Conservation (phyloP, 2,329 filamentous ascomycete species). For the Trichoderma cornu-damae region DNA sequence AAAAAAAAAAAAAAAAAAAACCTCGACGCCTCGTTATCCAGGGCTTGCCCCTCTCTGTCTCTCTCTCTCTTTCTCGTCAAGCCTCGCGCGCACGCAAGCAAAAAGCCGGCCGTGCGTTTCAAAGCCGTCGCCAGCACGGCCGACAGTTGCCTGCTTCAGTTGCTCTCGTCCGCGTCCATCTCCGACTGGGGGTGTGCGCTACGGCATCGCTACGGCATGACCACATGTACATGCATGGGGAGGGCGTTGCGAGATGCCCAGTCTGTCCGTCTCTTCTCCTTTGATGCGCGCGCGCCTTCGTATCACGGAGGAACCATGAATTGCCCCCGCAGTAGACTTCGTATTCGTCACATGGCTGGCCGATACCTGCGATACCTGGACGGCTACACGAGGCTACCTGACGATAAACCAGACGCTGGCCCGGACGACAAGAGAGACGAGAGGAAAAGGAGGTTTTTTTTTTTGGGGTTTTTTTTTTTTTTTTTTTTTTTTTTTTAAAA, state of each 20-base stretch:
- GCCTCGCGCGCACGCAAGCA: constrained; percentile 9
- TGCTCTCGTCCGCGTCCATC: background rate
- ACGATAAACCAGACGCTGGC: background rate
- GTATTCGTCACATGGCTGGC: constrained; percentile 18
- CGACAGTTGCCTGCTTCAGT: background rate
- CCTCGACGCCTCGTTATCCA: constrained; percentile 14
- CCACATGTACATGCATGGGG: constrained; percentile 14
- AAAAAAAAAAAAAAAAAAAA: background rate
- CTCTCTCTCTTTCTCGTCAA: too few relatives aligned
- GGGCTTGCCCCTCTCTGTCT: too few relatives aligned
- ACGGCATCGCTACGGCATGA: constrained; percentile 13
- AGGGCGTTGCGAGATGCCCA: constrained; percentile 15
- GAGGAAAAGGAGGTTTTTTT: background rate
- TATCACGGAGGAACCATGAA: constrained; percentile 18
- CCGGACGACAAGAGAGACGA: background rate
- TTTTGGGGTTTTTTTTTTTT: too few relatives aligned
- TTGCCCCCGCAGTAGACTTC: constrained; percentile 20
- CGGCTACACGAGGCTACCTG: constrained; percentile 3
- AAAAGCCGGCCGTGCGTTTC: constrained; percentile 2
- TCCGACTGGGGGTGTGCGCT: background rate
- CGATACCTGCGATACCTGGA: constrained; percentile 10
- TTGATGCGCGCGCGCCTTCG: constrained; percentile 16
- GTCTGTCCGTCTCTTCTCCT: constrained; percentile 8
- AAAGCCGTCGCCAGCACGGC: background rate
- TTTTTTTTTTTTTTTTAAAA: too few relatives aligned